Conservation (phyloP, 2,329 filamentous ascomycete genomes). For the Epichloe gansuensis region DNA sequence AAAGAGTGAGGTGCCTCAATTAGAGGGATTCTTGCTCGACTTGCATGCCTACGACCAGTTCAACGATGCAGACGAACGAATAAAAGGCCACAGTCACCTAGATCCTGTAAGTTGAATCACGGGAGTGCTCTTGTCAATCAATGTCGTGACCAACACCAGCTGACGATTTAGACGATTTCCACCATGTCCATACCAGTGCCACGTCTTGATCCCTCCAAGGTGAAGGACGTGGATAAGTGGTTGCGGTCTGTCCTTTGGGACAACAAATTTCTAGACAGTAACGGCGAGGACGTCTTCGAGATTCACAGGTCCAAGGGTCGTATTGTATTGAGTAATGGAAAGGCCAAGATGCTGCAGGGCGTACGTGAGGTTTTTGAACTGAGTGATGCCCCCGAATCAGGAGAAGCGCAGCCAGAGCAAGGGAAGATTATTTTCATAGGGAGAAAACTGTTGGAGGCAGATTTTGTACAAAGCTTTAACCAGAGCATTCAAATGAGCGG, state of each 20-base stretch:
- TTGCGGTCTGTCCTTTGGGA: slow-evolving; percentile 80
- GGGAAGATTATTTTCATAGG: slow-evolving; percentile 56
- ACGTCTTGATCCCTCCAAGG: slow-evolving; percentile 39
- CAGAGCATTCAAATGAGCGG: slow-evolving; percentile 13
- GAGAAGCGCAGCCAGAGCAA: slow-evolving; percentile 14
- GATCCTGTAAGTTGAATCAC: slow-evolving; percentile 52
- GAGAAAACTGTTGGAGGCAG: slow-evolving; percentile 35
- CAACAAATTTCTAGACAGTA: slow-evolving; percentile 38
- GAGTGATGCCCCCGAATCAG: slow-evolving; percentile 42
- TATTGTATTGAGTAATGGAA: slow-evolving; percentile 50
- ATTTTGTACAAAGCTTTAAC: slow-evolving; percentile 36
- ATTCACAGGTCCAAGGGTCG: slow-evolving; percentile 83
- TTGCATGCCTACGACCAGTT: slow-evolving; percentile 87
- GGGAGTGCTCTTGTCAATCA: background rate
- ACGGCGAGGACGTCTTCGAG: slow-evolving; percentile 43
- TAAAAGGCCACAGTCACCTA: slow-evolving; percentile 77
- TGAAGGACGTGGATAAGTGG: slow-evolving; percentile 64
- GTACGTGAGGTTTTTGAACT: slow-evolving; percentile 92
- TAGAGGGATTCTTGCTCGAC: slow-evolving; percentile 80
- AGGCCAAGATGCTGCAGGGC: slow-evolving; percentile 70
- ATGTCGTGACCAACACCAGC: slow-evolving; percentile 1
- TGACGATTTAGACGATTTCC: slow-evolving; percentile 55
- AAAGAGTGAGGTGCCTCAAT: slow-evolving; percentile 63
- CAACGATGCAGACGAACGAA: slow-evolving; percentile 53
- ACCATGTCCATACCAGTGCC: slow-evolving; percentile 64